Conservation (phyloP, 1,284 basidiomycete species). For the Ganoderma sp. region DNA sequence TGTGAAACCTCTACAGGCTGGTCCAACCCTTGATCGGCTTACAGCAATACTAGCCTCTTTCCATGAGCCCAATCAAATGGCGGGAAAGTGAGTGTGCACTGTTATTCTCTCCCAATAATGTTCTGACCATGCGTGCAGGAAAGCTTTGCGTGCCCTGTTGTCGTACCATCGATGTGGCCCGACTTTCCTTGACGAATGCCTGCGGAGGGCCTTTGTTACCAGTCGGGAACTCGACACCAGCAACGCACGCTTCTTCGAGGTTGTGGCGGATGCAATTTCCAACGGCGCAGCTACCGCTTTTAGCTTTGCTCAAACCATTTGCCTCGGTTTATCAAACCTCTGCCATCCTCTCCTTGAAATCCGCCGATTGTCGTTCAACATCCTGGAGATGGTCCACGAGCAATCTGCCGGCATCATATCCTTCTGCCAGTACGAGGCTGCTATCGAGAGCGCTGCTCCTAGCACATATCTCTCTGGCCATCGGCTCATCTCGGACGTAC, state of each 20-base stretch:
- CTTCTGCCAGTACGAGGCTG: conserved; percentile 76
- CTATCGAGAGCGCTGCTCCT: conserved; percentile 76
- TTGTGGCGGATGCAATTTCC: conserved; percentile 78
- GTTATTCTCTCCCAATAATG: conserved; percentile 15
- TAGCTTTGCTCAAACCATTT: conserved; percentile 79
- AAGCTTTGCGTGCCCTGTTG: conserved; percentile 79
- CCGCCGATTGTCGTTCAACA: conserved; percentile 79
- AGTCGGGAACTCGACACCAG: conserved; percentile 59
- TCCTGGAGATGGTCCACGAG: conserved; percentile 78
- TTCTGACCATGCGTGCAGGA: conserved; percentile 52
- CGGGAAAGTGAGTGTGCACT: conserved; percentile 62
- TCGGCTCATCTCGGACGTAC: conserved; percentile 75
- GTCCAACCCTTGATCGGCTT: conserved; percentile 65
- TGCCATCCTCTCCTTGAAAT: conserved; percentile 75
- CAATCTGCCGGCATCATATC: conserved; percentile 65
- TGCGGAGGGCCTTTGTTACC: conserved; percentile 76
- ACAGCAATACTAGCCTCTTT: conserved; percentile 69
- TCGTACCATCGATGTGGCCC: conserved; percentile 63
- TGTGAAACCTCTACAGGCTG: conserved; percentile 57
- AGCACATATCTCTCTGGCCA: conserved; percentile 86
- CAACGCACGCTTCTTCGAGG: conserved; percentile 77
- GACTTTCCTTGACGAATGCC: conserved; percentile 71
- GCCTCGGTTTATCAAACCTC: conserved; percentile 85
- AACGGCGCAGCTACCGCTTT: conserved; percentile 64
- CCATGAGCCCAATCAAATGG: conserved; percentile 54